Percentiles rank a stretch among this genome's conserved stretches.
Conservation (phyloP, 257 asterid species). For the Buddleja alternifolia region DNA sequence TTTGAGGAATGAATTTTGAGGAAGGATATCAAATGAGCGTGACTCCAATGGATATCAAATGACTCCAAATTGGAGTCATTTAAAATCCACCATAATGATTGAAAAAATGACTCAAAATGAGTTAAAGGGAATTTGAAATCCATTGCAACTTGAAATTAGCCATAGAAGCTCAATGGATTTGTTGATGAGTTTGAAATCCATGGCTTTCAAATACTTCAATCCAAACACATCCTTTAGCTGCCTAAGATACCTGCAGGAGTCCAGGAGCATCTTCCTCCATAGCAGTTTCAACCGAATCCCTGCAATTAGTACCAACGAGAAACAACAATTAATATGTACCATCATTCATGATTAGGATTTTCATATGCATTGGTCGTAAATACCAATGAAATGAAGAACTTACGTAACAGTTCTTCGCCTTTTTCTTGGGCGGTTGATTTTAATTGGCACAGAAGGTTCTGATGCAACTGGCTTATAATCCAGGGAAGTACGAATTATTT, state of each 20-base stretch:
- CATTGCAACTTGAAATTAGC: no score
- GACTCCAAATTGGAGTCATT: no score
- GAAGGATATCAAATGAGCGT: no score
- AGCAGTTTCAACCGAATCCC: slow-evolving; percentile 87
- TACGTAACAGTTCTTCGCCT: slow-evolving; percentile 86
- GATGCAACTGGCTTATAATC: slow-evolving; percentile 39
- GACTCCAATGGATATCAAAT: no score
- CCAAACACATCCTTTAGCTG: background rate
- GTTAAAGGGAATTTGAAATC: no score
- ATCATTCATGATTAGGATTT: slow-evolving; percentile 2
- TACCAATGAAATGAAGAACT: slow-evolving; percentile 30
- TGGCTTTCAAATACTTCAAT: no score
- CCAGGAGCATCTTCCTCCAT: slow-evolving; percentile 99
- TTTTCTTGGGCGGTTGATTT: slow-evolving; percentile 57
- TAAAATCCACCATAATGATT: no score
- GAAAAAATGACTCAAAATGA: no score
- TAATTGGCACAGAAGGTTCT: slow-evolving; percentile 43
- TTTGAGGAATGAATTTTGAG: no score
- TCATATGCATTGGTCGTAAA: background rate
- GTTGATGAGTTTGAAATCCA: no score
- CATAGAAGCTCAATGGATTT: no score
- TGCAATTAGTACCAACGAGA: slow-evolving; percentile 41
- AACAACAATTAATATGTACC: slow-evolving; percentile 17
- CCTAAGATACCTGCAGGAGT: slow-evolving; percentile 70
- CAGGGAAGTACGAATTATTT: slow-evolving; percentile 36